phyloP scores from a whole-genome alignment of 164 flowering plant genomes.

The Hamamelis virginiana region DNA sequence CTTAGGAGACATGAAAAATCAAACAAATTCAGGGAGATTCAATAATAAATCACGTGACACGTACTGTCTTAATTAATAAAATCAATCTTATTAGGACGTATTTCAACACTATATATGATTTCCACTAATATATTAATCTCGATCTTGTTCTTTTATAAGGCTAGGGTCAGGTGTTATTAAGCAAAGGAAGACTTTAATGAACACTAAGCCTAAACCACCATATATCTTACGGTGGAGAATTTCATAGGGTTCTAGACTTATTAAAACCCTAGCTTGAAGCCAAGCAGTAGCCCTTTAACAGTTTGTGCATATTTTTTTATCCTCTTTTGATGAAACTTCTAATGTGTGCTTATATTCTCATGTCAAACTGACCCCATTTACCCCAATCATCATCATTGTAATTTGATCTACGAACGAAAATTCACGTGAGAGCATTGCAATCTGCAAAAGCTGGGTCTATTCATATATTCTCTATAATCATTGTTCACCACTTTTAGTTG shows the following conservation, averaged over 20 bases:
- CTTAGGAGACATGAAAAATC: too few species aligned
- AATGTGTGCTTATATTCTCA: conserved; percentile 1
- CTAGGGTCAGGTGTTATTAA: not conserved
- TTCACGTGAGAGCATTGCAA: not conserved
- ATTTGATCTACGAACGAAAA: not conserved
- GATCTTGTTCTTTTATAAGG: not conserved
- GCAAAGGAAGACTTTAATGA: not conserved
- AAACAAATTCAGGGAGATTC: too few species aligned
- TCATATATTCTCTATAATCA: not conserved
- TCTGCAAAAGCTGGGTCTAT: not conserved
- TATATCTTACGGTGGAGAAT: conserved; percentile 11
- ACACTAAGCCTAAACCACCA: too few species aligned
- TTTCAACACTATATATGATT: too few species aligned
- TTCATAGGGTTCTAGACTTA: conserved; percentile 7
- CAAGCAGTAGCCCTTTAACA: too few species aligned
- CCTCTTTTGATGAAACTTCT: too few species aligned
- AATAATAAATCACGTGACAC: too few species aligned
- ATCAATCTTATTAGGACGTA: too few species aligned
- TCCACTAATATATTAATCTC: too few species aligned
- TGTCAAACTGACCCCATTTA: not conserved
- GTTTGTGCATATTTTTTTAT: too few species aligned
- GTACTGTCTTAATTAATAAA: too few species aligned
- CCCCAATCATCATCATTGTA: conserved; percentile 10
- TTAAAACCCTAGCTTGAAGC: not conserved
- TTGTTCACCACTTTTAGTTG: not conserved